Conservation (phyloP, 306 rosid species). For the Gleditsia sinensis region DNA sequence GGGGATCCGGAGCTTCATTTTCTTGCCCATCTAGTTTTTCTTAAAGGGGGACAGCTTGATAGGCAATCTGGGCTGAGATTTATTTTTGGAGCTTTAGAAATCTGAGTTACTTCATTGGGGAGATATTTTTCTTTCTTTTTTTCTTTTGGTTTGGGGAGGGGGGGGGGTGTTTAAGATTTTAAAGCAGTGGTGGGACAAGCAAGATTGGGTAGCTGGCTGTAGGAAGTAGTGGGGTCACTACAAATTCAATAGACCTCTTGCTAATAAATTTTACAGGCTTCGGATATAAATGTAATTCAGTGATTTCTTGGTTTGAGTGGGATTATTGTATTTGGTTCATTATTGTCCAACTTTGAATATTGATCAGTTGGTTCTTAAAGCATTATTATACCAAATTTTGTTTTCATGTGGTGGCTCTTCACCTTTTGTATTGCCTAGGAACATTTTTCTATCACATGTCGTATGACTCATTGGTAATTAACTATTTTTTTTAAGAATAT, state of each 20-base stretch:
- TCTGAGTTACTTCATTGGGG: constrained; percentile 34
- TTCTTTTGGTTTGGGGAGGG: constrained; percentile 30
- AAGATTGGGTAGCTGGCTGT: neutral
- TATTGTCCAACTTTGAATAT: too few species aligned
- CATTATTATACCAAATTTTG: too few species aligned
- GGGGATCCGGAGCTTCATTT: constrained; percentile 78
- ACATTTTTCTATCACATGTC: neutral
- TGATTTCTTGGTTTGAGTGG: too few species aligned
- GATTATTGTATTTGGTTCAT: too few species aligned
- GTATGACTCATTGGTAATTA: too few species aligned
- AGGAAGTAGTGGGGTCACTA: constrained; percentile 26
- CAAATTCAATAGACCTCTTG: neutral
- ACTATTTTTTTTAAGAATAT: too few species aligned
- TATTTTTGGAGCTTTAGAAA: constrained; percentile 32
- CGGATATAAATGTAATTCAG: constrained; percentile 1
- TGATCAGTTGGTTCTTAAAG: too few species aligned
- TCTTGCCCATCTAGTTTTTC: constrained; percentile 48
- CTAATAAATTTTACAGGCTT: constrained; percentile 12
- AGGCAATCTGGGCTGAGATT: constrained; percentile 4
- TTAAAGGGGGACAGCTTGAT: neutral
- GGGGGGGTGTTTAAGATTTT: constrained; percentile 18
- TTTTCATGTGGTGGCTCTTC: too few species aligned
- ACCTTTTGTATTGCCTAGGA: too few species aligned
- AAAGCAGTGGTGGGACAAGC: constrained; percentile 48
- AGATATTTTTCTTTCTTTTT: too few species aligned